Conservation (phyloP, 1,139 yeast genomes). For the Hyphopichia wangnamkhiaoensis region DNA sequence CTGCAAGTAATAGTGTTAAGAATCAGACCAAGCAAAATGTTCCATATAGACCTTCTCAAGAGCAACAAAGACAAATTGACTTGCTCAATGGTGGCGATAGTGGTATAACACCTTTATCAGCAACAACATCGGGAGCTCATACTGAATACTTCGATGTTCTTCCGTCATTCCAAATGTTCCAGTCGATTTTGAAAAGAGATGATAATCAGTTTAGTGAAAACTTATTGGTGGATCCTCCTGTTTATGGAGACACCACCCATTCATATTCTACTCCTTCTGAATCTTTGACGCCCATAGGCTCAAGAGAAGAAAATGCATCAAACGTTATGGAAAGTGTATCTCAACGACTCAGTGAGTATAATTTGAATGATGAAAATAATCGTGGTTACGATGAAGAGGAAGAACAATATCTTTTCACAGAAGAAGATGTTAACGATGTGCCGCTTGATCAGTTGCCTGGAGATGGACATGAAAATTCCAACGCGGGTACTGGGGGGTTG, state of each 20-base stretch:
- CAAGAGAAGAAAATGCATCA: slow-evolving; percentile 7
- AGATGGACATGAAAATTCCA: no score
- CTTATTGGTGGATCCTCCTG: slow-evolving; percentile 38
- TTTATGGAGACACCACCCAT: slow-evolving; percentile 36
- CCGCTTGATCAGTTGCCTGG: slow-evolving; percentile 14
- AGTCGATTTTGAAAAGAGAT: slow-evolving; percentile 52
- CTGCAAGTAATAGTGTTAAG: background rate
- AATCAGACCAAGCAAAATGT: slow-evolving; percentile 10
- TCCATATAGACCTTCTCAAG: slow-evolving; percentile 38
- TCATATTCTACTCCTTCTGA: slow-evolving; percentile 29
- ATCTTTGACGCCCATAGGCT: slow-evolving; percentile 15
- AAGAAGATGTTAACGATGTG: slow-evolving; percentile 16
- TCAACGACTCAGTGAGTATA: slow-evolving; percentile 17
- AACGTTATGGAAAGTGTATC: slow-evolving; percentile 17
- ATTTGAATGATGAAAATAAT: slow-evolving; percentile 11
- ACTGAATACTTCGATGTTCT: slow-evolving; percentile 55
- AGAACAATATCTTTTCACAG: slow-evolving; percentile 21
- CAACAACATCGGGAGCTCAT: slow-evolving; percentile 31
- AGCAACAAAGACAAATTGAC: slow-evolving; percentile 40
- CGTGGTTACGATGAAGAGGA: slow-evolving; percentile 15
- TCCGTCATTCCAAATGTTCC: slow-evolving; percentile 68
- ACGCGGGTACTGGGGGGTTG: no score
- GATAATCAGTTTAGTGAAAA: slow-evolving; percentile 45
- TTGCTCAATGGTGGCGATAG: slow-evolving; percentile 11
- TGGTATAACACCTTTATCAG: slow-evolving; percentile 18